A percentile compares a stretch with the other conserved stretches of the same genome.
Evolutionary conservation across 495 filamentous ascomycete species (phyloP).

Genomic region (Penicillium goetzii): DNA sequence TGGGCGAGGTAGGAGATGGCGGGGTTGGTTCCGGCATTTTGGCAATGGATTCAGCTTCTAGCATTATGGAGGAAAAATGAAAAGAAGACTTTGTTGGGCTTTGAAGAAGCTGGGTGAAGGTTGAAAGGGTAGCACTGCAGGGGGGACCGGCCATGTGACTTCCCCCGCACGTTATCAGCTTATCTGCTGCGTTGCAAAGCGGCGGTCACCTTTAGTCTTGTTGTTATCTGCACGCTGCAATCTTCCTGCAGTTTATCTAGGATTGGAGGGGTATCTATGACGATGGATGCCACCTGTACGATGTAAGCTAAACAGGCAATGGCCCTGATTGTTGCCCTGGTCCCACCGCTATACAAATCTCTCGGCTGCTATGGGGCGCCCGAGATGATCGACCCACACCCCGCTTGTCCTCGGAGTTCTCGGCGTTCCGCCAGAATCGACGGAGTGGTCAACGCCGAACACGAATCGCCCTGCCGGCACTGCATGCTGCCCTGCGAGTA

Average conservation of each 20-base stretch:
- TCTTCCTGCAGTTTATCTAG: conserved; percentile 6
- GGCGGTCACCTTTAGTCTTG: conserved; percentile 15
- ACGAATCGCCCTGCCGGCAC: background rate
- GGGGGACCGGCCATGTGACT: conserved; percentile 22
- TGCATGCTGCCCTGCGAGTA: background rate
- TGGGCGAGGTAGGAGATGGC: conserved; percentile 31
- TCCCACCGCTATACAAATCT: background rate
- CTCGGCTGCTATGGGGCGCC: conserved; percentile 7
- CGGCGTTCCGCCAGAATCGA: conserved; percentile 15
- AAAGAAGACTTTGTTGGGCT: background rate
- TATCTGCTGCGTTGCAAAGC: conserved; percentile 25
- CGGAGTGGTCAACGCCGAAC: conserved; percentile 26
- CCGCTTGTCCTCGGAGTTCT: conserved; percentile 26
- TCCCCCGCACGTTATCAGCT: conserved; percentile 37
- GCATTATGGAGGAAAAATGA: conserved; percentile 17
- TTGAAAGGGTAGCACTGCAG: conserved; percentile 4
- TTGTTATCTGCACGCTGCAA: conserved; percentile 7
- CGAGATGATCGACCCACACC: conserved; percentile 10
- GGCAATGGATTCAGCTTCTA: conserved; percentile 27
- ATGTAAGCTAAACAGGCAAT: background rate
- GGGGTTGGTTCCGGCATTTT: conserved; percentile 30
- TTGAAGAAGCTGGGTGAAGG: background rate
- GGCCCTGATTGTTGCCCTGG: background rate
- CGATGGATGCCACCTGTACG: background rate
- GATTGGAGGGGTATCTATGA: background rate